Evolutionary conservation across 2,329 filamentous ascomycete species (phyloP).

Genomic region (Fusarium begoniae): DNA sequence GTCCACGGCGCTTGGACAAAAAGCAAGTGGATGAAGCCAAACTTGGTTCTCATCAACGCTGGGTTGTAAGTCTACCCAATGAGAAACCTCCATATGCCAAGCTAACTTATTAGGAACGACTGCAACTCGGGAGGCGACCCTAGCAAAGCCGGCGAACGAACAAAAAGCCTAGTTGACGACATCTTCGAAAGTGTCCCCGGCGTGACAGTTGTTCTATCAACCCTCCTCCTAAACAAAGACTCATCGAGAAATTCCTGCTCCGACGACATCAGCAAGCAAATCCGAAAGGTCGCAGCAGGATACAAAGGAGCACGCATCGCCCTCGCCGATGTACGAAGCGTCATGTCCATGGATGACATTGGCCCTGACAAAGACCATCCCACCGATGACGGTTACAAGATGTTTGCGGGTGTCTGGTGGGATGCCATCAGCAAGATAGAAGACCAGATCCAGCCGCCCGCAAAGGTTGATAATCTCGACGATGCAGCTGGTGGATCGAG

Average conservation of each 20-base stretch:
- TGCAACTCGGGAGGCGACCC: neutral
- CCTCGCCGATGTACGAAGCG: neutral
- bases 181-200: neutral
- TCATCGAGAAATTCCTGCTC: neutral
- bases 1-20: neutral
- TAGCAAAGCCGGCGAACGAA: neutral
- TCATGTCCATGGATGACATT: neutral
- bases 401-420: neutral
- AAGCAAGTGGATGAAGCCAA: neutral
- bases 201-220: neutral
- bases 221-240: neutral
- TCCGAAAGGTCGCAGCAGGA: neutral
- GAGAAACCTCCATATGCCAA: neutral
- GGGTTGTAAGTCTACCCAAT: neutral
- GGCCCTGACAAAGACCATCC: neutral
- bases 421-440: neutral
- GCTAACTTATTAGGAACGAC: neutral
- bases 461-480: neutral
- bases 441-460: neutral
- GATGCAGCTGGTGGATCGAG: neutral
- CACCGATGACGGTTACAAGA: neutral
- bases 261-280: neutral
- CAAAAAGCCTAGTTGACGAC: neutral
- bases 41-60: neutral
- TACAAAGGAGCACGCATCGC: neutral